These are phyloP conservation scores for Ceratocystis variospora DNA, from an alignment of 2,329 filamentous ascomycete genomes.

Conservation along the genomic window DNA sequence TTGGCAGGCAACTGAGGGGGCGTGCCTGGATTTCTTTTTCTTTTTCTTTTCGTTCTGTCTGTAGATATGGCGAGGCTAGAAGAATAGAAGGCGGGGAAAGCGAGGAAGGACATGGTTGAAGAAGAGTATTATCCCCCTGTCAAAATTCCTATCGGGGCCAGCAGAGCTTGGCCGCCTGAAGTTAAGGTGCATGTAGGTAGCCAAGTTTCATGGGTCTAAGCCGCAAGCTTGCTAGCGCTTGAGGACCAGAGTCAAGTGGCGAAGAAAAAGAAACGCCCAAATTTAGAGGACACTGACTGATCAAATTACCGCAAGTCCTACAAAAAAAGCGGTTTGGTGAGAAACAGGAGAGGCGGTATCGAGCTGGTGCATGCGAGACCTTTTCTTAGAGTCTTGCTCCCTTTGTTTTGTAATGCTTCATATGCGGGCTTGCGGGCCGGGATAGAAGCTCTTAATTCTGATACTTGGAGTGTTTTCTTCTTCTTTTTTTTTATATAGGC, in stretches of 20 bases:
- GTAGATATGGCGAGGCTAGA: too few species aligned
- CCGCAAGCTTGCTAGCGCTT: background rate
- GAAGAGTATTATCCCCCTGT: too few species aligned
- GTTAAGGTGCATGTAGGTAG: background rate
- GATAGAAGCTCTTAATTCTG: background rate
- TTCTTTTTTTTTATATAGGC: too few species aligned
- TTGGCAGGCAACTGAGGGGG: background rate
- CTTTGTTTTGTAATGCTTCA: background rate
- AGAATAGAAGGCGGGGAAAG: too few species aligned
- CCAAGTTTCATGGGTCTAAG: background rate
- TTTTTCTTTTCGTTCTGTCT: too few species aligned
- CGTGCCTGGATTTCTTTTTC: background rate
- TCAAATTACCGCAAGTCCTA: constrained; percentile 1
- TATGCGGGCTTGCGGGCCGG: background rate
- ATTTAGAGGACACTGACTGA: background rate
- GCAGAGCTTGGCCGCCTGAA: too few species aligned
- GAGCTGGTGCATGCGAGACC: background rate
- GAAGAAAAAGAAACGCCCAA: background rate
- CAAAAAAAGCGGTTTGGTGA: background rate
- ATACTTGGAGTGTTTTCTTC: too few species aligned
- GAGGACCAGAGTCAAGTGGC: background rate
- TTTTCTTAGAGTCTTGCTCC: background rate
- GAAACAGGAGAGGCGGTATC: background rate
- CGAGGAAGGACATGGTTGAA: too few species aligned
- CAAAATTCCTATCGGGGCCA: too few species aligned